Conservation (phyloP, 805 yeast species). For the Candida ponderosae region DNA sequence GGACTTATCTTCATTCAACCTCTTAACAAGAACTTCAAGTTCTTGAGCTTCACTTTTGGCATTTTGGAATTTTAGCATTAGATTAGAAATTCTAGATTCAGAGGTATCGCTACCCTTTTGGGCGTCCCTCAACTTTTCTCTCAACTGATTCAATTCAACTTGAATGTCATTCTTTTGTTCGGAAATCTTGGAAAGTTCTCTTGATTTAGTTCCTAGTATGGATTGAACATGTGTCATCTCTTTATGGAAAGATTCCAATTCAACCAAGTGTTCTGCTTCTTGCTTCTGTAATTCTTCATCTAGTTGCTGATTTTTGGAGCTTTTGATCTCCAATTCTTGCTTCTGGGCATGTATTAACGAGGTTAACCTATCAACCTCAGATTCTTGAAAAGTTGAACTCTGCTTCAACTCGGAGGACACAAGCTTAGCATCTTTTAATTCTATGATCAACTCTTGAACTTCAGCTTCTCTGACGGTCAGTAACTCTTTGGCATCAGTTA, state of each 20-base stretch:
- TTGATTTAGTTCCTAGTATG: slow-evolving; percentile 21
- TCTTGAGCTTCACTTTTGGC: slow-evolving; percentile 11
- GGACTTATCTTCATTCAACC: slow-evolving; percentile 25
- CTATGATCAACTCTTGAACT: slow-evolving; percentile 17
- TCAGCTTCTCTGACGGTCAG: slow-evolving; percentile 19
- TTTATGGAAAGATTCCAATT: slow-evolving; percentile 26
- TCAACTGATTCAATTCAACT: slow-evolving; percentile 17
- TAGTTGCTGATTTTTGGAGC: slow-evolving; percentile 3
- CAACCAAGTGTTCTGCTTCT: slow-evolving; percentile 29
- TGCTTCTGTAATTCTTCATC: slow-evolving; percentile 23
- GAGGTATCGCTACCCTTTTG: slow-evolving; percentile 17
- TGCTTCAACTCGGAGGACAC: slow-evolving; percentile 3
- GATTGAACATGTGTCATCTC: slow-evolving; percentile 25
- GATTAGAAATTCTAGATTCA: slow-evolving; percentile 16
- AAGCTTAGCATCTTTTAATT: slow-evolving; percentile 7
- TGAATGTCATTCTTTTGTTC: slow-evolving; percentile 17
- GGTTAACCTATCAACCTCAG: slow-evolving; percentile 5
- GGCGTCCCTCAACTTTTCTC: slow-evolving; percentile 15
- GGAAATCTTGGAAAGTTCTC: slow-evolving; percentile 17
- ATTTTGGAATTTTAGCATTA: slow-evolving; percentile 12
- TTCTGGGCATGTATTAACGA: slow-evolving; percentile 12
- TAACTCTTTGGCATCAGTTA: slow-evolving; percentile 11
- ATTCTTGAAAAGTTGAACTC: slow-evolving; percentile 4
- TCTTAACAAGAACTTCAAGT: slow-evolving; percentile 19
- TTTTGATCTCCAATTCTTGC: slow-evolving; percentile 7